Evolutionary conservation across 2,329 filamentous ascomycete species (phyloP).

Genomic region (Ophiognomonia clavigignenti-juglandacearum): DNA sequence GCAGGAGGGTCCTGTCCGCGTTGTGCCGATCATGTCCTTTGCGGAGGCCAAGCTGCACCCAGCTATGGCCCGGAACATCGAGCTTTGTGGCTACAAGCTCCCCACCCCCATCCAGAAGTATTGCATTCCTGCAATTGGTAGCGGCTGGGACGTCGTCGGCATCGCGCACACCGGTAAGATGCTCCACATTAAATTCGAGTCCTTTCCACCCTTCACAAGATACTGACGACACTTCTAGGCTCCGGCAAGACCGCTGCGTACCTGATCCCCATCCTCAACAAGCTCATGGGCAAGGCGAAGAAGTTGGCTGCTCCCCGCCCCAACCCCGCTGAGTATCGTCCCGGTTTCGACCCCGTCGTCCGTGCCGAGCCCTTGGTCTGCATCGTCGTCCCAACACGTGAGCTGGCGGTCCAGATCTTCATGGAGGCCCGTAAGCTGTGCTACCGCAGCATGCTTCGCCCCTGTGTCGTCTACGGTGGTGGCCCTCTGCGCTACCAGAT

Average conservation of each 20-base stretch:
- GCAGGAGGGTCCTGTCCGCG: conserved; percentile 52
- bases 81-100: conserved; percentile 61
- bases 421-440: conserved; percentile 89
- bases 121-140: conserved; percentile 72
- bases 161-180: conserved; percentile 82
- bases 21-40: conserved; percentile 54
- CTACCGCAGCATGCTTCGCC: conserved; percentile 91
- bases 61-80: conserved; percentile 71
- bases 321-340: conserved; percentile 51
- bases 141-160: conserved; percentile 77
- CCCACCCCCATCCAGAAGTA: conserved; percentile 89
- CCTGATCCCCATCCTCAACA: conserved; percentile 80
- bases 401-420: conserved; percentile 91
- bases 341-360: conserved; percentile 41
- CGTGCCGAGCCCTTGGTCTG: conserved; percentile 84
- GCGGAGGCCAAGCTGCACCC: conserved; percentile 80
- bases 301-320: conserved; percentile 78
- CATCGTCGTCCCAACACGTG: conserved; percentile 79
- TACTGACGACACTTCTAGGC: conserved; percentile 46
- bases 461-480: conserved; percentile 85
- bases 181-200: neutral
- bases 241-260: conserved; percentile 97
- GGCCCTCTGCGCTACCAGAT: conserved; percentile 66
- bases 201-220: no score
- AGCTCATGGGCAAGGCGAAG: conserved; percentile 93